Evolutionary conservation across 768 basidiomycete species (phyloP).

Genomic region (Daedaleopsis nitida): DNA sequence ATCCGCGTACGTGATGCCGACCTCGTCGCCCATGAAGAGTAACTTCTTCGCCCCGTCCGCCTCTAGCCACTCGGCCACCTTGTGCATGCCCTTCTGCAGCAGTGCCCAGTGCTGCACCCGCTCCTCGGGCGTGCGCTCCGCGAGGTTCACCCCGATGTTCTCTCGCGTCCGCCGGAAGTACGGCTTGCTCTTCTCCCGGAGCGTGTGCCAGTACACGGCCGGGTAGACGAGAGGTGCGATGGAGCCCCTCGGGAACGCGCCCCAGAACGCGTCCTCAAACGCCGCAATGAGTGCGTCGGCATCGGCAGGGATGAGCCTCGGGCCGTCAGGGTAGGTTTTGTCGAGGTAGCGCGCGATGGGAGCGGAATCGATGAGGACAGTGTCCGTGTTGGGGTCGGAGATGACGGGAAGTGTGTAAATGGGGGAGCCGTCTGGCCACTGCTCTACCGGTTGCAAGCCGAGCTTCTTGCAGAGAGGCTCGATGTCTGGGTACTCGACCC

Average conservation of each 20-base stretch:
- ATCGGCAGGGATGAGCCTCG: conserved; percentile 35
- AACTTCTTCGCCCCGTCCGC: conserved; percentile 29
- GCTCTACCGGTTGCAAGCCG: conserved; percentile 37
- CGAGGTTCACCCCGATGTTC: background rate
- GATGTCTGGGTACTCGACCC: conserved; percentile 57
- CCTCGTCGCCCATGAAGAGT: conserved; percentile 34
- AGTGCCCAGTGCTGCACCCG: conserved; percentile 33
- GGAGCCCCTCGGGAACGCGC: background rate
- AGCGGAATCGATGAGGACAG: conserved; percentile 27
- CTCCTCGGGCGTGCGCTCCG: conserved; percentile 15
- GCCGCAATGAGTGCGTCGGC: conserved; percentile 21
- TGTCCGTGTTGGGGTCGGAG: conserved; percentile 28
- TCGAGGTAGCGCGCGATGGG: conserved; percentile 33
- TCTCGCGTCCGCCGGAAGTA: conserved; percentile 41
- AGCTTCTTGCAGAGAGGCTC: conserved; percentile 35
- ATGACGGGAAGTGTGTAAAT: conserved; percentile 33
- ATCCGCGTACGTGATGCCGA: conserved; percentile 40
- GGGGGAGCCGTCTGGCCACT: conserved; percentile 24
- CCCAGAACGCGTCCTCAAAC: background rate
- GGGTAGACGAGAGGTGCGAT: conserved; percentile 17
- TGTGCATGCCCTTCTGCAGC: conserved; percentile 28
- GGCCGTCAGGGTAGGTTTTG: conserved; percentile 31
- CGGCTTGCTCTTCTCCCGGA: conserved; percentile 8
- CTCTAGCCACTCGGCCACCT: conserved; percentile 34
- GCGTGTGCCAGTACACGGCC: background rate